A percentile compares a stretch with the other conserved stretches of the same genome.
Conservation (phyloP, 352 stramenopile species). For the Phytophthora agathidicida region DNA sequence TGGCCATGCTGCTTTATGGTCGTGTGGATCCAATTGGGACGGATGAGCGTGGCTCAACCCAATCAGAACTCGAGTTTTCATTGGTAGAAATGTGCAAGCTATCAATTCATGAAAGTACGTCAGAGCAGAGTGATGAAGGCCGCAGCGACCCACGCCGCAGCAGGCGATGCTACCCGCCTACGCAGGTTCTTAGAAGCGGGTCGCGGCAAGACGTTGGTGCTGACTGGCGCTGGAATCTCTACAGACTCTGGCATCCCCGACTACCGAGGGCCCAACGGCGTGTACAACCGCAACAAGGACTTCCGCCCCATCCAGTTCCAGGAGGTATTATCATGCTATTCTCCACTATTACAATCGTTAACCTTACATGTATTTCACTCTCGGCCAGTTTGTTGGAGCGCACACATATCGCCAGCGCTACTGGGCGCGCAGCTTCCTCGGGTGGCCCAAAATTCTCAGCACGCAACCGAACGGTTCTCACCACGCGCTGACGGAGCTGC, state of each 20-base stretch:
- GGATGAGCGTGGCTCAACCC: constrained; percentile 7
- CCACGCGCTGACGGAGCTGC: constrained; percentile 83
- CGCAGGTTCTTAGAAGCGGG: constrained; percentile 61
- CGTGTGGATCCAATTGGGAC: constrained; percentile 8
- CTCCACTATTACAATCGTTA: neutral
- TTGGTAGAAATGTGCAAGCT: constrained; percentile 7
- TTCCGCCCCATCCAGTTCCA: constrained; percentile 96
- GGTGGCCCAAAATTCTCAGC: constrained; percentile 83
- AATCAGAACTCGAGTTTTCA: constrained; percentile 10
- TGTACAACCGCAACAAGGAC: constrained; percentile 95
- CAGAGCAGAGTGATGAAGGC: constrained; percentile 21
- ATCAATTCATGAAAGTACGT: too few species aligned
- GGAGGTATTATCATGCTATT: constrained; percentile 79
- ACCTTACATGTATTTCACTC: neutral
- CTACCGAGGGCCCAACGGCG: constrained; percentile 94
- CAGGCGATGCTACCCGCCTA: constrained; percentile 44
- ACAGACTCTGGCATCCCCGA: constrained; percentile 98
- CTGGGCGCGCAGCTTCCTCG: constrained; percentile 93
- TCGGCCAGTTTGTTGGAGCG: constrained; percentile 55
- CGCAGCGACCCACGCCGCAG: neutral
- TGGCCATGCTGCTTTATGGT: constrained; percentile 43
- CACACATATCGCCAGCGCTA: constrained; percentile 91
- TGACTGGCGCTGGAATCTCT: constrained; percentile 96
- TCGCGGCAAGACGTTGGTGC: constrained; percentile 62
- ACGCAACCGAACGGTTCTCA: constrained; percentile 92